phyloP scores from a whole-genome alignment of 805 yeast genomes.

The Blastobotrys parvus region DNA sequence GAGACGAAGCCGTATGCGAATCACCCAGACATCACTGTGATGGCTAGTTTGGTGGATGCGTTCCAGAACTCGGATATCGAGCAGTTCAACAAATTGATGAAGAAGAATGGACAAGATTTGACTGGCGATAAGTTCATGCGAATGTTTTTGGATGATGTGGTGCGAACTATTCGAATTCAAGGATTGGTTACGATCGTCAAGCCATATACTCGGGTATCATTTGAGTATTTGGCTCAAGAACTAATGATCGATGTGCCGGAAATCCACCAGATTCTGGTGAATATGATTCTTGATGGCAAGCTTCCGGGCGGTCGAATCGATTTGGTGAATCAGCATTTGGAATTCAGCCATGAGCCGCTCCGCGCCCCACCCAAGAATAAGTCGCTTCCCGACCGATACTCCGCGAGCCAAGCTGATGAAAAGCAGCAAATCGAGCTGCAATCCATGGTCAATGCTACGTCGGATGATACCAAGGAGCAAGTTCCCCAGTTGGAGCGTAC shows the following conservation, averaged over 20 bases:
- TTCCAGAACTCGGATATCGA: constrained; percentile 23
- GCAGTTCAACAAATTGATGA: constrained; percentile 15
- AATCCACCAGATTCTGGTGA: constrained; percentile 17
- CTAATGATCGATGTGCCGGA: constrained; percentile 15
- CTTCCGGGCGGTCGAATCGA: constrained; percentile 24
- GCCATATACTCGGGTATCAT: constrained; percentile 25
- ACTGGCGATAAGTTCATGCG: constrained; percentile 12
- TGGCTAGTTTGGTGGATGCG: constrained; percentile 29
- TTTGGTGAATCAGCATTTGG: constrained; percentile 10
- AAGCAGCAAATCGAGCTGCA: not conserved
- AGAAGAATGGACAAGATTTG: constrained; percentile 10
- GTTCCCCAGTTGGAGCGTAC: not conserved
- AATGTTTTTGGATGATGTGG: constrained; percentile 19
- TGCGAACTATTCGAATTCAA: constrained; percentile 21
- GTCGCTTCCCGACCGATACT: not conserved
- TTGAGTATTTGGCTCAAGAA: constrained; percentile 19
- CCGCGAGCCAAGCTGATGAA: not conserved
- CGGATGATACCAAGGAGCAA: not conserved
- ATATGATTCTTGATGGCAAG: constrained; percentile 24
- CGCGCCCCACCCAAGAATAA: not conserved
- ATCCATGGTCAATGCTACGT: not conserved
- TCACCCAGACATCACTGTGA: constrained; percentile 24
- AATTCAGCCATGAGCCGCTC: constrained; percentile 1
- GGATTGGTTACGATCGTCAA: constrained; percentile 22
- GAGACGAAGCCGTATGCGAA: constrained; percentile 50